Base-by-base conservation (phyloP, 306 rosid species). In the Astragalus membranaceus region DNA sequence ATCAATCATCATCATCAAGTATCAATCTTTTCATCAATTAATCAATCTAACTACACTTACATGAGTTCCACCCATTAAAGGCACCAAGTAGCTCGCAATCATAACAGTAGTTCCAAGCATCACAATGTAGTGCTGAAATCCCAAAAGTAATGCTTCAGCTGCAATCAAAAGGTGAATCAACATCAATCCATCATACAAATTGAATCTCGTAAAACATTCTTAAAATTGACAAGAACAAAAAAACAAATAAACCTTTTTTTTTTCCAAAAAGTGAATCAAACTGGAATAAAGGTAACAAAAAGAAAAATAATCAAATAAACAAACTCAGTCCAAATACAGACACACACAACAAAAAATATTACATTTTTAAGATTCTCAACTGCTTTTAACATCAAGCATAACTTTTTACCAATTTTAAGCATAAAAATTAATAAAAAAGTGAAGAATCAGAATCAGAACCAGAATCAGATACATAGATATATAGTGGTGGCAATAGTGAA, bases 71-170 rank as follows among this genome's bases (percentile, higher is more conserved):
- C 99, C 99, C 97, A 95, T 95, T 59, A 13, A 46, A 75, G 95
- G 95, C 50, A 95, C 99, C n/a, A 95, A 85, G 9, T 8, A 5
- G 26, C 73, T 86, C 29, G 95, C 85, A 65, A 95, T 82, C 81
- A 95, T 47, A 77, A 95, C 99, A 2, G 88, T 86, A 15, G 96
- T 81, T 48, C 97, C 99, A 51, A 95, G 99, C 97, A 91, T 89
- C 78, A 95, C 99, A 67, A 95, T 82, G 80, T 95, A 89, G 76
- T 95, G 99, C 80, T 95, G 99, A 75, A 95, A 95, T 26, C 82
- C 99, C 79, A 95, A 82, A 37, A 86, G 44, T 57, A 79, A 36
- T 5, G 96, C 80, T 69, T 84, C 93, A 6, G 85, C 98, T 94
- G 96, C 63, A 48, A 52, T 58, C 58, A 26, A 57, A 80, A 58